phyloP scores from a whole-genome alignment of 805 yeast genomes.

The Schizosaccharomyces lindneri region DNA sequence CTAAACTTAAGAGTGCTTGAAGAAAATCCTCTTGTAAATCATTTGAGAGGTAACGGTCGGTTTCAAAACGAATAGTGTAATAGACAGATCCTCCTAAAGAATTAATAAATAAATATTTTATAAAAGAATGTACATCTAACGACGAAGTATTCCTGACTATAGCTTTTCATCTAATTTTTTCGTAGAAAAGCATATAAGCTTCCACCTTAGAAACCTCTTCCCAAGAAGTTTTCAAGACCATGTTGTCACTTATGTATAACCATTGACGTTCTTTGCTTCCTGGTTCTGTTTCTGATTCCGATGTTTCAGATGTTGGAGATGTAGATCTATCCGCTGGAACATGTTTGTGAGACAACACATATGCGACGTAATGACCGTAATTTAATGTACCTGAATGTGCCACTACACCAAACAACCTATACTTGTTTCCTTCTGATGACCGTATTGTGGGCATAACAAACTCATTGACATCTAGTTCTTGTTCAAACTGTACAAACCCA shows the following conservation, averaged over 20 bases:
- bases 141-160: too few relatives aligned
- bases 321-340: too few relatives aligned
- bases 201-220: constrained; percentile 1
- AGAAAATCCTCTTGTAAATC: too few relatives aligned
- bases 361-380: not conserved
- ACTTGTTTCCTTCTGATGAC: not conserved
- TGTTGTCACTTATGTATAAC: constrained; percentile 1
- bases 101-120: too few relatives aligned
- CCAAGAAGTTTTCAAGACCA: not conserved
- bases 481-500: not conserved
- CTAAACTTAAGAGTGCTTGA: too few relatives aligned
- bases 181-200: constrained; percentile 3
- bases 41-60: too few relatives aligned
- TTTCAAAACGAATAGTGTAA: too few relatives aligned
- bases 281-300: not conserved
- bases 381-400: not conserved
- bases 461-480: not conserved
- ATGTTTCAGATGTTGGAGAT: not conserved
- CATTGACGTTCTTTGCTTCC: not conserved
- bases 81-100: too few relatives aligned
- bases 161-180: not conserved
- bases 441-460: not conserved
- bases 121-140: too few relatives aligned
- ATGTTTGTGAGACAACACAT: not conserved
- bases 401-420: not conserved